Base-by-base conservation (phyloP, 768 basidiomycete genomes). In the Leccinum ochraceum region DNA sequence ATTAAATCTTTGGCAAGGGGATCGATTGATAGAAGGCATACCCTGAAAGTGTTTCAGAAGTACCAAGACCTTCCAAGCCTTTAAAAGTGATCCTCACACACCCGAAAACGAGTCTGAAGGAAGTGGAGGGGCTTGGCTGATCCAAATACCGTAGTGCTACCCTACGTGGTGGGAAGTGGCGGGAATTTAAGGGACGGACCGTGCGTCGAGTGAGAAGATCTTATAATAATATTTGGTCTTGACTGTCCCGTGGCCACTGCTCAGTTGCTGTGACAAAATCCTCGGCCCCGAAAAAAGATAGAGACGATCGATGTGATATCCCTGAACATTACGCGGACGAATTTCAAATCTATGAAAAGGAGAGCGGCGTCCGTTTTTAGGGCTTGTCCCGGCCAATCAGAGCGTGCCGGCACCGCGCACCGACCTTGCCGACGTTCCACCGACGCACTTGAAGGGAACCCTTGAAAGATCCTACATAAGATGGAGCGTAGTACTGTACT, bases 1-100 rank as follows among this genome's bases (percentile, higher is more conserved):
- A 34, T 52, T 32, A 20, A 54, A 37, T 36, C 22, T 54, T 28
- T 16, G 28, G 53, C 32, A 9, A 46, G n/a, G 32, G 20, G 24
- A 36, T 39, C 54, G 60, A 57, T 59, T 42, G 50, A 34, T 53
- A 28, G 46, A 58, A 17, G 57, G n/a, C 4, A 44, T 20, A 20
- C 16, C 30, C 44, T 66, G 54, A 30, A 42, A 54, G 24, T 1
- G 42, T 28, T 67, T 48, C 56, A 57, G 51, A 37, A 17, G 20
- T n/a, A 30, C 17, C 50, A 46, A 20, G 17, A 52, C 26, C 26
- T 26, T 17, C 50, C 50, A 17, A 52, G 17, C 26, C 50, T 16
- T 30, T 28, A 10, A 49, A 49, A 24, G 48, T 24, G 48, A 49
- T 24, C 48, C 48, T 16, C 28, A 7, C 16, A 30, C 26, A 17